phyloP scores from a whole-genome alignment of 495 filamentous ascomycete species.

The Penicillium parvum region DNA sequence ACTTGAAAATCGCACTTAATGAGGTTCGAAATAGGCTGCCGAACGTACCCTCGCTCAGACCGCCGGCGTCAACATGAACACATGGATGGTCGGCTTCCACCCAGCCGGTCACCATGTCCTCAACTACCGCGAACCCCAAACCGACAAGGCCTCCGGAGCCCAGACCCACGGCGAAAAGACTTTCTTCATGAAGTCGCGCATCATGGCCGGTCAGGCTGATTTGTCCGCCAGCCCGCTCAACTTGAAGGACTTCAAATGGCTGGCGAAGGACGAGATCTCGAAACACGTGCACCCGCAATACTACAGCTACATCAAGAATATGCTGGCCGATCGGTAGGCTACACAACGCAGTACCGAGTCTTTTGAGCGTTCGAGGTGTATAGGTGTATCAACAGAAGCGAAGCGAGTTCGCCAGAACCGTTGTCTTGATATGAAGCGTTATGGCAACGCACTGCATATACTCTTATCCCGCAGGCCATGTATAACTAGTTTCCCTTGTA shows the following conservation, averaged over 20 bases:
- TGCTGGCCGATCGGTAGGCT: conserved; percentile 73
- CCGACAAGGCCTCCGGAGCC: conserved; percentile 34
- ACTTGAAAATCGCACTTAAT: too few relatives aligned
- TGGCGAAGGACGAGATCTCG: conserved; percentile 81
- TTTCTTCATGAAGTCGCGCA: conserved; percentile 93
- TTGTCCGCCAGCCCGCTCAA: conserved; percentile 66
- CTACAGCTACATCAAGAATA: conserved; percentile 69
- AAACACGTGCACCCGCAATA: conserved; percentile 58
- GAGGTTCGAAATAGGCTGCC: conserved; percentile 64
- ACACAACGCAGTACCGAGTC: too few relatives aligned
- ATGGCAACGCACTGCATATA: conserved; percentile 39
- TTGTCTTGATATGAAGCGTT: conserved; percentile 15
- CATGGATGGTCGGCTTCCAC: conserved; percentile 90
- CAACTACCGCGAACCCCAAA: conserved; percentile 35
- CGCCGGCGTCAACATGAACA: conserved; percentile 95
- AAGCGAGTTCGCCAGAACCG: background rate
- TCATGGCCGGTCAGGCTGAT: conserved; percentile 94
- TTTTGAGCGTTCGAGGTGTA: conserved; percentile 11
- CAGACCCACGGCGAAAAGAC: conserved; percentile 63
- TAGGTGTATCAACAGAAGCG: conserved; percentile 9
- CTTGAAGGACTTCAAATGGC: conserved; percentile 82
- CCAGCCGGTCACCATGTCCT: conserved; percentile 75
- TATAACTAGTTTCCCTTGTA: conserved; percentile 42
- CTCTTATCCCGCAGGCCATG: conserved; percentile 38
- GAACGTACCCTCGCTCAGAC: conserved; percentile 69